Base-by-base conservation (phyloP, 371 early-diverging fungal species). In the Mucor mucedo region DNA sequence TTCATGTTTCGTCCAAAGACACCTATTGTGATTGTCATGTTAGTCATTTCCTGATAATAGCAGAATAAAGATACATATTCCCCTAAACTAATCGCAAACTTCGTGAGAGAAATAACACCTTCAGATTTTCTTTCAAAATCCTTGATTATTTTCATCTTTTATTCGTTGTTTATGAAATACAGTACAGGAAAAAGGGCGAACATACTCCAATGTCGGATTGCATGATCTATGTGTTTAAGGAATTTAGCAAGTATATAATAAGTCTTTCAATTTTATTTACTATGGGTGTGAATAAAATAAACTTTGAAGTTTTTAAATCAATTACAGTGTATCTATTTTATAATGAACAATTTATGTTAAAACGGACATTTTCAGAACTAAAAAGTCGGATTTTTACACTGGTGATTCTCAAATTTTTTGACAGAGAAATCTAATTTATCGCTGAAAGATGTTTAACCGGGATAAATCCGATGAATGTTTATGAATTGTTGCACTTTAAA, bases 21-120 rank as follows among this genome's bases (percentile, higher is more conserved):
- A 63, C 63, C 63, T 63, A 28, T 41, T 63, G 57, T 63, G 40
- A 52, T 63, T 56, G 38, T 56, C 63, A 63, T 52, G 57, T 63
- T 63, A 63, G 57, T 42, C 56, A 52, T 50, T 56, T 63, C 63
- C 38, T 55, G 55, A 58, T 52, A 21, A 52, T 42, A 14, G 33
- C 30, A 49, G 41, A 52, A 60, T 52, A 52, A 60, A 60, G 52
- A 42, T 30, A 42, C 40, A 60, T 27, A 47, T 4, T 47, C n/a
- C 60, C 58, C 60, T 28, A 60, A 60, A 52, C n/a, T 60, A 42
- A 60, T 60, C 39, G 41, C 21, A 40, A 60, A 60, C 28, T 21
- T 60, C 60, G 39, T 54, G 39, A 54, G 21, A 38, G 54, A 39
- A 3, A 42, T 42, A n/a, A n/a, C n/a, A 45, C 54, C 44, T 54